A percentile compares a stretch with the other conserved stretches of the same genome.
phyloP scores from a whole-genome alignment of 331 rosid species.

The Quercus tomentella region DNA sequence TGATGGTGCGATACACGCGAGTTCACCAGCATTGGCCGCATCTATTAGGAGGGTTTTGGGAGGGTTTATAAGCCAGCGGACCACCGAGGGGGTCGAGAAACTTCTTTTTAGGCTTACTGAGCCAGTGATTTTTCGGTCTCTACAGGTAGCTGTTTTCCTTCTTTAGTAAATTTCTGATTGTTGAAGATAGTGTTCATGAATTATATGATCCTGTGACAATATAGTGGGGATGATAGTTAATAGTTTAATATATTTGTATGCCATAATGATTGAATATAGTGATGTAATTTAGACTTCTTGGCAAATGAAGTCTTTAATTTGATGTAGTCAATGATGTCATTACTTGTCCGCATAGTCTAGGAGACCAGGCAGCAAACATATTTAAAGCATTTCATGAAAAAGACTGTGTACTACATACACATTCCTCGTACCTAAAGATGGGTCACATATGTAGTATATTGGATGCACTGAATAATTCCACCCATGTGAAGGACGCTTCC shows the following conservation, averaged over 20 bases:
- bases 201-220: not conserved
- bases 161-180: not conserved
- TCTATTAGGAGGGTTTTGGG: conserved; percentile 76
- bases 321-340: too few species aligned
- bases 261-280: not conserved
- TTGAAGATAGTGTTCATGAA: not conserved
- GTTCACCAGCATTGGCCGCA: conserved; percentile 53
- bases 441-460: too few species aligned
- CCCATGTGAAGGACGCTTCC: not conserved
- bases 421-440: too few species aligned
- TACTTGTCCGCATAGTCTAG: too few species aligned
- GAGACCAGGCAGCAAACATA: too few species aligned
- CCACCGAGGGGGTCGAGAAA: conserved; percentile 75
- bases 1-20: conserved; percentile 64
- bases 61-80: conserved; percentile 78
- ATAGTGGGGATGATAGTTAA: not conserved
- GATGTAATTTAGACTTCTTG: too few species aligned
- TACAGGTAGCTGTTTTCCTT: conserved; percentile 51
- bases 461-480: too few species aligned
- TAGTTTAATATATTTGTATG: not conserved
- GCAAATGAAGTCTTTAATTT: too few species aligned
- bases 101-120: conserved; percentile 71
- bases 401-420: too few species aligned
- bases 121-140: conserved; percentile 84
- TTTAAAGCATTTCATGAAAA: too few species aligned